Percentiles rank a stretch among this genome's conserved stretches.
Conservation (phyloP, 2,329 filamentous ascomycete genomes). For the Hymenoscyphus repandus region DNA sequence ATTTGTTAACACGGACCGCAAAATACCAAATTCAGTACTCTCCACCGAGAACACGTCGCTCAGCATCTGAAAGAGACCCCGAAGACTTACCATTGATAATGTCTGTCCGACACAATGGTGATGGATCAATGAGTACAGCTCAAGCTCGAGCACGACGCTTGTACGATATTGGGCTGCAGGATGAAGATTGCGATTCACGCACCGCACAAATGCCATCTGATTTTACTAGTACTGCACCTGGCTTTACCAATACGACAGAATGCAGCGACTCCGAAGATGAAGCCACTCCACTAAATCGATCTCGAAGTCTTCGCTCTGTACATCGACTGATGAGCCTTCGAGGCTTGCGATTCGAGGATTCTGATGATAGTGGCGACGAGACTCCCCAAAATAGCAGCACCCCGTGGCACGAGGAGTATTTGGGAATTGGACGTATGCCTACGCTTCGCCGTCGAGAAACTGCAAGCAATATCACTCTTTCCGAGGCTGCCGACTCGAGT, state of each 20-base stretch:
- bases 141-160: conserved; percentile 41
- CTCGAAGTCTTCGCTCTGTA: conserved; percentile 38
- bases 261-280: conserved; percentile 55
- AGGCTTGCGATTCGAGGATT: conserved; percentile 18
- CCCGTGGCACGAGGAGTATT: conserved; percentile 21
- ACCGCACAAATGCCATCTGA: conserved; percentile 53
- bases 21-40: conserved; percentile 69
- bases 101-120: conserved; percentile 49
- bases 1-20: conserved; percentile 66
- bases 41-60: conserved; percentile 19
- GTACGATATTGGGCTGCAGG: conserved; percentile 36
- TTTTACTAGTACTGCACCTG: conserved; percentile 42
- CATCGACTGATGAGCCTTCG: conserved; percentile 45
- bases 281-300: conserved; percentile 9
- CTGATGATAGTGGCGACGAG: conserved; percentile 18
- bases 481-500: conserved; percentile 27
- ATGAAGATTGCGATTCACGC: conserved; percentile 37
- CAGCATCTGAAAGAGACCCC: conserved; percentile 23
- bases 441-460: conserved; percentile 24
- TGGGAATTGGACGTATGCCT: conserved; percentile 8
- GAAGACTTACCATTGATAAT: conserved; percentile 37
- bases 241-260: conserved; percentile 52
- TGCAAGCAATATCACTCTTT: conserved; percentile 29
- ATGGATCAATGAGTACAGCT: conserved; percentile 42
- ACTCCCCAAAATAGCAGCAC: conserved; percentile 3